Evolutionary conservation across 75 land plant genomes (phyloP).

Genomic region (Gnetum montanum): DNA sequence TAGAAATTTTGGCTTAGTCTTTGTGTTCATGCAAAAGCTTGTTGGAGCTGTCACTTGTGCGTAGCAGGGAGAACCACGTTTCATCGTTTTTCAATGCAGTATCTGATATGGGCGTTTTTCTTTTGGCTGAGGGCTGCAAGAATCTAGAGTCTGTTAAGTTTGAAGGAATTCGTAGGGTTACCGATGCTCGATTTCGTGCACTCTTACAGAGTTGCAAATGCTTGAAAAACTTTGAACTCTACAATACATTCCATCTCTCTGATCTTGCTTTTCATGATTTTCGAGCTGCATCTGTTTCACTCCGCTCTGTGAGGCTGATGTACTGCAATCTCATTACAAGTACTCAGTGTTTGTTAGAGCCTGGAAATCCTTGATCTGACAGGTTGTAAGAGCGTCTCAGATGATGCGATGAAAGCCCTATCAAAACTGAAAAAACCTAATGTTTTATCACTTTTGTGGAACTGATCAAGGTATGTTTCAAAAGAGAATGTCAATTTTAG

Average conservation of each 20-base stretch:
- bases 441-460: conserved; percentile 37
- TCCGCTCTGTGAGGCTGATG: conserved; percentile 38
- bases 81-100: conserved; percentile 43
- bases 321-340: conserved; percentile 52
- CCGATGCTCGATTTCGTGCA: conserved; percentile 67
- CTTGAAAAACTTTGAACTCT: conserved; percentile 54
- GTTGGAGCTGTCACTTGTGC: conserved; percentile 35
- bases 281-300: conserved; percentile 16
- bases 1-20: conserved; percentile 44
- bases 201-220: conserved; percentile 45
- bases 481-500: conserved; percentile 33
- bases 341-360: conserved; percentile 28
- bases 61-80: conserved; percentile 18
- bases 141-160: conserved; percentile 50
- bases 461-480: conserved; percentile 54
- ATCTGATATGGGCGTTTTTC: conserved; percentile 64
- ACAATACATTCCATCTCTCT: conserved; percentile 35
- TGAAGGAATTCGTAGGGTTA: conserved; percentile 72
- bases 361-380: conserved; percentile 48
- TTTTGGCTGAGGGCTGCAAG: conserved; percentile 47
- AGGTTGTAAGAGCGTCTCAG: conserved; percentile 65
- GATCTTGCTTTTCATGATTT: conserved; percentile 66
- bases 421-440: conserved; percentile 30
- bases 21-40: conserved; percentile 28
- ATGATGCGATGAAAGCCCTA: conserved; percentile 36